Evolutionary conservation across 106 monocot genomes (phyloP), one percentile per base, ranked within the genome.

Genomic region (Acorus gramineus): DNA sequence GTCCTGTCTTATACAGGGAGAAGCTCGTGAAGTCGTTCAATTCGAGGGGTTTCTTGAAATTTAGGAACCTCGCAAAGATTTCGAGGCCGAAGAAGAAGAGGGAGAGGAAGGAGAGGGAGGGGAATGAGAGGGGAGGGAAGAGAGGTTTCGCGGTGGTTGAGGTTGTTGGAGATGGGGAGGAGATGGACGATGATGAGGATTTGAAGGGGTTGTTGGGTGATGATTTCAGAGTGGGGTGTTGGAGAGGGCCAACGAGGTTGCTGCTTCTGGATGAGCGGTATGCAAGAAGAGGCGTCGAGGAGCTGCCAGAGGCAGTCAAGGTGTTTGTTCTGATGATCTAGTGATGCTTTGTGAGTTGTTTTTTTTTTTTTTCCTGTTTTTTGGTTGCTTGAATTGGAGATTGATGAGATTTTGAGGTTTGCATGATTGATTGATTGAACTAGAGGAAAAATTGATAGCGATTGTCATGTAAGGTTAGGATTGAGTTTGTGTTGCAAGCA

Each of bases 21-120:
- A 91, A 91, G 77, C 82, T 98, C 43, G 76, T 65, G 10, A 91
- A 76, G 76, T 79, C 91, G 46, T 98, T 98, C 79, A 91, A 98
- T 52, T 79, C 60, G 64, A 76, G 88, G 2, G 98, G 98, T 11
- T 92, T 81, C 66, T 10, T 86, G 60, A 88, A 73, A 56, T 98
- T 98, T 53, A 74, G 85, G 53, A 92, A 84, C 66, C 76, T 98
- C 2, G 98, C 91, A 3, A 88, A 73, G 73, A 83, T 98, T 44
- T 98, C 98, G 3, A 56, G 98, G 60, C 98, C 88, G 5, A 85
- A 79, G 71, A 77, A 78, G 72, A 79, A 68, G 74, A 82, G 77
- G 71, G 71, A 75, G 69, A 74, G 44, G 8, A 71, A 52, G 52
- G 62, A 42, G 9, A 67, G 44, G 45, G 56, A 69, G 63, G 28